Evolutionary conservation across 2,329 filamentous ascomycete species (phyloP).

Genomic region (Sphaerulina populicola): DNA sequence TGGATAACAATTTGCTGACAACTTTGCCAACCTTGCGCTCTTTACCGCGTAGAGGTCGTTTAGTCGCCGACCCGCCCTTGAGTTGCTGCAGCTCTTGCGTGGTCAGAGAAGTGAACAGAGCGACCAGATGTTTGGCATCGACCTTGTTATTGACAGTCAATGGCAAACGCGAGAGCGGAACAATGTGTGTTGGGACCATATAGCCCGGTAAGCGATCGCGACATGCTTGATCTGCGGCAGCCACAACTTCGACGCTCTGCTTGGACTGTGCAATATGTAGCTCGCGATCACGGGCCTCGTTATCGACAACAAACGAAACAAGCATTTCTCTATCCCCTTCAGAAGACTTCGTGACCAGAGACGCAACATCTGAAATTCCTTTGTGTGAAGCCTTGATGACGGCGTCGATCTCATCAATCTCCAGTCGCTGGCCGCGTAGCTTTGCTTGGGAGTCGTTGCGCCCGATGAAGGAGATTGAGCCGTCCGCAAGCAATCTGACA

Average conservation of each 20-base stretch:
- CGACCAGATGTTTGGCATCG: slow-evolving; percentile 61
- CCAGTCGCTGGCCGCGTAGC: slow-evolving; percentile 76
- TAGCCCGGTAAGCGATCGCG: slow-evolving; percentile 64
- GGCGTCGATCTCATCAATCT: slow-evolving; percentile 86
- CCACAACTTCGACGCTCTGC: slow-evolving; percentile 19
- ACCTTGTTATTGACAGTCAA: slow-evolving; percentile 86
- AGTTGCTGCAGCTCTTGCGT: slow-evolving; percentile 55
- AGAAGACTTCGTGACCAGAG: slow-evolving; percentile 63
- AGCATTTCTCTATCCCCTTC: slow-evolving; percentile 72
- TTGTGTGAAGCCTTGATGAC: slow-evolving; percentile 57
- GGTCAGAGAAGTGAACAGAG: slow-evolving; percentile 55
- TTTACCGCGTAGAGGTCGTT: slow-evolving; percentile 30
- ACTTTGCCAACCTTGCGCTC: slow-evolving; percentile 46
- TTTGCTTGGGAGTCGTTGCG: slow-evolving; percentile 89
- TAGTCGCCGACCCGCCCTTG: slow-evolving; percentile 23
- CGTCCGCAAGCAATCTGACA: slow-evolving; percentile 70
- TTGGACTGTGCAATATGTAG: slow-evolving; percentile 33
- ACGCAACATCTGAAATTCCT: slow-evolving; percentile 60
- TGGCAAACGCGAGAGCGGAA: slow-evolving; percentile 63
- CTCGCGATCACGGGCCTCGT: slow-evolving; percentile 15
- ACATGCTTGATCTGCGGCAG: slow-evolving; percentile 48
- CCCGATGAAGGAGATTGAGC: slow-evolving; percentile 78
- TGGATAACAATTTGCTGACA: slow-evolving; percentile 47
- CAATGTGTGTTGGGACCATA: slow-evolving; percentile 82
- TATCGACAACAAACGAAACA: slow-evolving; percentile 58